Conservation (phyloP, 78 protist species). For the Diacronema lutheri region DNA sequence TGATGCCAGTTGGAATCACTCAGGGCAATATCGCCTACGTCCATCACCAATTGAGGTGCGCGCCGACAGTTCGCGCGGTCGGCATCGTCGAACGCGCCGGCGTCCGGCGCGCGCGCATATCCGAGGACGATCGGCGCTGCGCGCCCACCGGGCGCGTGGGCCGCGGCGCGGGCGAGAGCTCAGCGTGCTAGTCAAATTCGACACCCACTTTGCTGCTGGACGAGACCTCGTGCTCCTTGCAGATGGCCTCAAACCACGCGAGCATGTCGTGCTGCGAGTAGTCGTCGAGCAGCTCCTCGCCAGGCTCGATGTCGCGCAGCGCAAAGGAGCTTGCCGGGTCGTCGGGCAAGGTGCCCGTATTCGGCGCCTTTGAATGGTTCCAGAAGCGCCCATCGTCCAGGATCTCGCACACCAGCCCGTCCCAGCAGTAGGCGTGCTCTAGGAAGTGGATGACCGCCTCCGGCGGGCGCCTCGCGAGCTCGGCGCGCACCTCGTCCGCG, state of each 20-base stretch:
- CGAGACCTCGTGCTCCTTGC: background rate
- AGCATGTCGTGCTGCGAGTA: background rate
- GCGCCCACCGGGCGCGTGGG: no score
- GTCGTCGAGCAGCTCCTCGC: conserved; percentile 24
- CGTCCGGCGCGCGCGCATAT: no score
- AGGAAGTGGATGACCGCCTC: background rate
- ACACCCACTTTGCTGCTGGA: no score
- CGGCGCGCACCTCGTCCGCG: background rate
- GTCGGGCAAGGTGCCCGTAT: background rate
- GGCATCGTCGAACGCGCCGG: no score
- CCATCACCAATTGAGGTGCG: no score
- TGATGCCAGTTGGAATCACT: no score
- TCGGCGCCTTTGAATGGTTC: conserved; percentile 2
- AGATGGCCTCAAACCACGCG: background rate
- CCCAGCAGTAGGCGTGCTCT: conserved; percentile 6
- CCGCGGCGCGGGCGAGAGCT: no score
- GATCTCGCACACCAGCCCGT: background rate
- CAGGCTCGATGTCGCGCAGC: background rate
- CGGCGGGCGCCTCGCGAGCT: background rate
- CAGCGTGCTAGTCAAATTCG: no score
- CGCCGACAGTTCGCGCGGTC: no score
- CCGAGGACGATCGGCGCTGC: no score
- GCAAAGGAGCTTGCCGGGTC: background rate
- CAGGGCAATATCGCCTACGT: no score
- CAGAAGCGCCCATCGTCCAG: background rate